A percentile compares a stretch with the other conserved stretches of the same genome.
Conservation (phyloP, 1,139 yeast genomes). For the Geotrichum aggregatum region DNA sequence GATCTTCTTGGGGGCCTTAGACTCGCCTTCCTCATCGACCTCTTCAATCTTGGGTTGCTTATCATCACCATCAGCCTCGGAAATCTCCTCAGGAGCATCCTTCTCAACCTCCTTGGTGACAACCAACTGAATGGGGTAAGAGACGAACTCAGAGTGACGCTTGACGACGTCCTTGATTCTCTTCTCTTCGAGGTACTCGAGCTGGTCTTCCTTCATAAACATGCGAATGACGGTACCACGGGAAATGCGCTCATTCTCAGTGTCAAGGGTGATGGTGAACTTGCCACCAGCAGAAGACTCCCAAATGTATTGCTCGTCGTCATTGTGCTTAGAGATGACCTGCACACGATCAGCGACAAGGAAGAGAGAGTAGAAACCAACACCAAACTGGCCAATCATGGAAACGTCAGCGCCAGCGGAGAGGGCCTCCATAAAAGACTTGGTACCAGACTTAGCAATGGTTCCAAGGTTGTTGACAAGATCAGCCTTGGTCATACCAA, state of each 20-base stretch:
- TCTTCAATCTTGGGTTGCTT: slow-evolving; percentile 73
- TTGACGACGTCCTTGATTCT: slow-evolving; percentile 98
- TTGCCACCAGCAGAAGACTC: slow-evolving; percentile 99
- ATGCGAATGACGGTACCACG: slow-evolving; percentile 97
- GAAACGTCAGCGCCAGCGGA: slow-evolving; percentile 99
- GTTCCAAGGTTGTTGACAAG: slow-evolving; percentile 99
- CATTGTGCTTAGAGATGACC: slow-evolving; percentile 97
- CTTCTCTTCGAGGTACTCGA: slow-evolving; percentile 98
- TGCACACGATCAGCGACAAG: slow-evolving; percentile 98
- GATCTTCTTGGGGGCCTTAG: slow-evolving; percentile 70
- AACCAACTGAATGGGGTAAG: slow-evolving; percentile 97
- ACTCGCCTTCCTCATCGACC: slow-evolving; percentile 56
- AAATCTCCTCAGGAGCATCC: slow-evolving; percentile 66
- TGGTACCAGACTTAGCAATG: slow-evolving; percentile 99
- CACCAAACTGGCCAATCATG: slow-evolving; percentile 99
- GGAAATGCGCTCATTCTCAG: slow-evolving; percentile 71
- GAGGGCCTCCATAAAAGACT: slow-evolving; percentile 98
- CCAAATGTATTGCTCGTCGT: slow-evolving; percentile 99
- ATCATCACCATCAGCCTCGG: slow-evolving; percentile 57
- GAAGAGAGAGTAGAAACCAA: slow-evolving; percentile 99
- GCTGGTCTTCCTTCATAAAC: slow-evolving; percentile 97
- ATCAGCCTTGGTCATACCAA: slow-evolving; percentile 99
- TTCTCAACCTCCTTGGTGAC: slow-evolving; percentile 98
- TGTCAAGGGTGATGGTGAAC: slow-evolving; percentile 92
- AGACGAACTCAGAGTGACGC: slow-evolving; percentile 98